Conservation (phyloP, 331 rosid genomes). For the Malus hybrid region DNA sequence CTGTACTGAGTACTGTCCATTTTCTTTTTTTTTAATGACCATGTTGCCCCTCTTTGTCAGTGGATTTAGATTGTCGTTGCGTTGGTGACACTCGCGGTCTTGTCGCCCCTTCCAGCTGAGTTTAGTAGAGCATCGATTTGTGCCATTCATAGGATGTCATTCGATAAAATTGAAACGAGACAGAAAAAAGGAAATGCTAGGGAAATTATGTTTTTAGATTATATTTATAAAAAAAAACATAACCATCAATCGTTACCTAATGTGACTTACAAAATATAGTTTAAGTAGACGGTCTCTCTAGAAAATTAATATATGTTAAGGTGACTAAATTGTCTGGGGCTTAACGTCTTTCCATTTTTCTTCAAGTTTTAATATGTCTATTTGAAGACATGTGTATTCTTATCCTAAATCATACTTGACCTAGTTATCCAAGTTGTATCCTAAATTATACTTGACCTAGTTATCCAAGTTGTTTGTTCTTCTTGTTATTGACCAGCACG, state of each 20-base stretch:
- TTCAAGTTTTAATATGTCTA: neutral
- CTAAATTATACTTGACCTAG: neutral
- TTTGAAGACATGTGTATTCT: neutral
- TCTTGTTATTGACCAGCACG: too few species aligned
- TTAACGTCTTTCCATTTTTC: neutral
- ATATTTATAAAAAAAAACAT: fast-evolving
- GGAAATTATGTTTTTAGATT: too few species aligned
- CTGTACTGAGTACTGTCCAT: neutral
- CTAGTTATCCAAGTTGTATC: neutral
- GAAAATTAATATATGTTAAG: neutral
- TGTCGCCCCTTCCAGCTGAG: neutral
- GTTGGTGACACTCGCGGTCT: constrained; percentile 11
- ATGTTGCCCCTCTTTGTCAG: constrained; percentile 10
- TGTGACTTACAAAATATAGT: too few species aligned
- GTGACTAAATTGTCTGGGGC: too few species aligned
- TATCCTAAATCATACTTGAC: neutral
- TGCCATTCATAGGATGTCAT: neutral
- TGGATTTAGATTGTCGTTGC: constrained; percentile 10
- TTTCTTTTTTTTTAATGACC: constrained; percentile 1
- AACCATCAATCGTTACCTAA: too few species aligned
- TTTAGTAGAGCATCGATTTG: neutral
- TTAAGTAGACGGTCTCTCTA: neutral
- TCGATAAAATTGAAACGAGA: neutral
- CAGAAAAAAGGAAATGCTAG: neutral
- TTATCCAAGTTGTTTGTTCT: neutral